Evolutionary conservation across 2,329 filamentous ascomycete genomes (phyloP).

Genomic region (Aspergillaceae sp.): DNA sequence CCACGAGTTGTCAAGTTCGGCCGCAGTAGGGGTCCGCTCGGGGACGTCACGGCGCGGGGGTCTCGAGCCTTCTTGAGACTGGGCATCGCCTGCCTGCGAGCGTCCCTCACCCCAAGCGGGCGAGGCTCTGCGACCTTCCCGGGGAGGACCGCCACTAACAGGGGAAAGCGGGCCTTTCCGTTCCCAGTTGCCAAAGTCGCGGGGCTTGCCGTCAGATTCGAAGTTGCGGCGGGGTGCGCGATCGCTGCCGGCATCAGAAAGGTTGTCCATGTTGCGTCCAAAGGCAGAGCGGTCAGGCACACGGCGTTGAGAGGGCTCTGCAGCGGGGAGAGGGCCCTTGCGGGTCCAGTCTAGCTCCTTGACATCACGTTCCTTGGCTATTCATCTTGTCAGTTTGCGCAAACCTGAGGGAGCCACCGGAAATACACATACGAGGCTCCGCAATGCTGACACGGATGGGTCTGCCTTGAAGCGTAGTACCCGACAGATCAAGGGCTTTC

Average conservation of each 20-base stretch:
- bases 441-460: conserved; percentile 91
- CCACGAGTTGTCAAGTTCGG: conserved; percentile 92
- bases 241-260: conserved; percentile 51
- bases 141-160: conserved; percentile 40
- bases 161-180: conserved; percentile 86
- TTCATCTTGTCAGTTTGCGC: conserved; percentile 26
- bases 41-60: conserved; percentile 70
- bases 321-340: conserved; percentile 75
- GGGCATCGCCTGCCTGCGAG: conserved; percentile 15
- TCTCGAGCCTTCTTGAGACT: conserved; percentile 62
- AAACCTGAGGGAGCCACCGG: background rate
- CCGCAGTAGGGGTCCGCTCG: conserved; percentile 69
- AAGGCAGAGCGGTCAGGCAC: conserved; percentile 48
- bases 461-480: conserved; percentile 74
- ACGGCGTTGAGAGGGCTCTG: conserved; percentile 48
- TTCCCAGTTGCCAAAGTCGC: conserved; percentile 87
- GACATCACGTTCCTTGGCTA: conserved; percentile 77
- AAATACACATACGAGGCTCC: conserved; percentile 69
- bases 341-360: conserved; percentile 91
- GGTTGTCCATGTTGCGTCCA: conserved; percentile 46
- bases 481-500: conserved; percentile 76
- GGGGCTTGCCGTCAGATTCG: conserved; percentile 62
- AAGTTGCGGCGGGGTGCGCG: conserved; percentile 61
- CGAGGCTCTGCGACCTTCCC: conserved; percentile 57
- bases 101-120: conserved; percentile 65